Base-by-base conservation (phyloP, 148 eudicot species). In the Rhododendron kiyosumense region DNA sequence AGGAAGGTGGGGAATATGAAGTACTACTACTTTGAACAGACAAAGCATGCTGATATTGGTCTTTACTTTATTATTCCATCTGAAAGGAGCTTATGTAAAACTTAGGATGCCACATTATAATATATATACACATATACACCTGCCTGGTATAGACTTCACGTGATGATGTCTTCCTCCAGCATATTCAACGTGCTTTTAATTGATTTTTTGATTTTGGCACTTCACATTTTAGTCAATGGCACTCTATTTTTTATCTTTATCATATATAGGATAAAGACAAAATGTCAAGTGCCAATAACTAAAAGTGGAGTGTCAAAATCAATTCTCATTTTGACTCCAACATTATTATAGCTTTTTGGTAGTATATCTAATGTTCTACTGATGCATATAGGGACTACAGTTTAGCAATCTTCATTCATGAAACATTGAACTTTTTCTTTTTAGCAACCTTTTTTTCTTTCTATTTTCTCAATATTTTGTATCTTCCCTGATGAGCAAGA, bases 1-100 rank as follows among this genome's bases (percentile, higher is more conserved):
- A 32, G 38, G 76, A 32, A 71, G 12, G 28, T 43, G 30, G 28
- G 78, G 78, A 76, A 76, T 9, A 22, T 18, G 74, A 26, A 67
- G 32, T 5, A 41, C 45, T 41, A 41, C 45, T 22, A 41, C 51
- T 28, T 77, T 78, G 5, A 30, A 36, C 3, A 78, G 86, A 85
- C 83, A 78, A 85, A 61, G 83, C 86, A 85, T 85, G 86, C 74
- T 30, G 7, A 14, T 59, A 41, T 41, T 41, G 38, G 41, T 48
- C 69, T 78, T 73, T n/a, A 78, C 86, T 85, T 78, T 75, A 38
- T 49, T 45, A 59, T 22, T 81, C 46, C 84, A 4, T 59, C 30
- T 32, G 30, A 80, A 80, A 61, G 49, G 74, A 83, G 3, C 74
- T 67, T 26, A 65, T 65, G 73, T 9, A n/a, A 65, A 59, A 59